Evolutionary conservation across 2,329 filamentous ascomycete genomes (phyloP), one percentile per base, ranked within the genome.

Genomic region (Diaporthe longicolla): DNA sequence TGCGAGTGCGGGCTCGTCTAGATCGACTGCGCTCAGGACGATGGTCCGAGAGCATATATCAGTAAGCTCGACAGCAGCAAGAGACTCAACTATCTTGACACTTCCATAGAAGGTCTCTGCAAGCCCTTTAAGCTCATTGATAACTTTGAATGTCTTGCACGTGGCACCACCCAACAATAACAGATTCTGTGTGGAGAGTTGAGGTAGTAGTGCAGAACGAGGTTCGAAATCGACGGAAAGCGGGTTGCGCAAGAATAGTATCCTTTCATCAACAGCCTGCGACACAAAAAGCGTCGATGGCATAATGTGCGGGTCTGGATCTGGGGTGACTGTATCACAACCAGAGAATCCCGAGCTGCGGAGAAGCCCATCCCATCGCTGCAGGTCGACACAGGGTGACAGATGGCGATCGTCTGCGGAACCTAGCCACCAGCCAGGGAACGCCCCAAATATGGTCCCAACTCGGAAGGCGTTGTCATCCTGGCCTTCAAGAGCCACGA

Each of bases 401-500:
- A 48, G 3, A 2, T 8, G 32, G 15, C 54, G 24, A 13, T 32
- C 58, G 4, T 57, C 57, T 8, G n/a, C 70, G 3, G 29, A 19
- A n/a, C 68, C 68, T 13, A 29, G 19, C 70, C 70, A 72, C 70
- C 70, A 72, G 15, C 70, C 48, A 26, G 58, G 58, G 10, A 65
- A 61, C 3, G 55, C 43, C 8, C 70, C 70, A 19, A 72, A 63
- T 10, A 65, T 43, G 35, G 35, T 37, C 2, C 45, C 57, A 8
- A 72, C 4, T 11, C 58, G 19, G 11, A 32, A 24, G 19, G 29
- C 7, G 19, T 43, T 29, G n/a, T 26, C 15, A 29, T 4, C 48
- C 2, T 26, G 71, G 8, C 74, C 52, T 55, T 77, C 76, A 8
- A 75, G n/a, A 0, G 77, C 19, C 0, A 78, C 58, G 2, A 87